Percentiles rank a stretch among this genome's conserved stretches.
These are phyloP conservation scores for Aurinia saxatilis DNA, from an alignment of 345 rosid species.

Conservation along the genomic window DNA sequence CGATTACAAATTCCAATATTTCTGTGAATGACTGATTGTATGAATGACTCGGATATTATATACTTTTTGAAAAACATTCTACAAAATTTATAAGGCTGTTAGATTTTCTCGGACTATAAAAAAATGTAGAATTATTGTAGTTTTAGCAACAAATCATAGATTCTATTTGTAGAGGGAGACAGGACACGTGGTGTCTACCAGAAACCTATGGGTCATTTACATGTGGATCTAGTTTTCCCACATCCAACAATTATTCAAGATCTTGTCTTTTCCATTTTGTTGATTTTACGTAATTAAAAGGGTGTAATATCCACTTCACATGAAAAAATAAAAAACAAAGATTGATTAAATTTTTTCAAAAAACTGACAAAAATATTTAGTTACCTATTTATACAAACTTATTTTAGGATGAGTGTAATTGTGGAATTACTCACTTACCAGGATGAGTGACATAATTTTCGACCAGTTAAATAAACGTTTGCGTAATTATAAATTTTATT, in stretches of 20 bases:
- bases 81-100: slow-evolving; percentile 1
- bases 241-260: slow-evolving; percentile 12
- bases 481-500: too few species aligned
- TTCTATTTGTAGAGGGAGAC: slow-evolving; percentile 10
- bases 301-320: background rate
- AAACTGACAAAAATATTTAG: too few species aligned
- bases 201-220: slow-evolving; percentile 10
- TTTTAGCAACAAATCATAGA: slow-evolving; percentile 3
- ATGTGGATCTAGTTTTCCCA: slow-evolving; percentile 26
- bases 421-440: too few species aligned
- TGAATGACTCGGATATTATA: slow-evolving; percentile 4
- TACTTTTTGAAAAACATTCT: background rate
- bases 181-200: background rate
- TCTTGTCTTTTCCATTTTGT: slow-evolving; percentile 18
- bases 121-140: background rate
- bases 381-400: too few species aligned
- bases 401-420: too few species aligned
- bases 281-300: background rate
- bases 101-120: background rate
- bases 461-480: too few species aligned
- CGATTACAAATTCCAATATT: background rate
- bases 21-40: slow-evolving; percentile 5
- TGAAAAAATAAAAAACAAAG: background rate
- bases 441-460: too few species aligned
- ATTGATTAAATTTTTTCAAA: too few species aligned